These are phyloP conservation scores for Leccinum barrowsii DNA, from an alignment of 768 basidiomycete species.

Conservation along the genomic window DNA sequence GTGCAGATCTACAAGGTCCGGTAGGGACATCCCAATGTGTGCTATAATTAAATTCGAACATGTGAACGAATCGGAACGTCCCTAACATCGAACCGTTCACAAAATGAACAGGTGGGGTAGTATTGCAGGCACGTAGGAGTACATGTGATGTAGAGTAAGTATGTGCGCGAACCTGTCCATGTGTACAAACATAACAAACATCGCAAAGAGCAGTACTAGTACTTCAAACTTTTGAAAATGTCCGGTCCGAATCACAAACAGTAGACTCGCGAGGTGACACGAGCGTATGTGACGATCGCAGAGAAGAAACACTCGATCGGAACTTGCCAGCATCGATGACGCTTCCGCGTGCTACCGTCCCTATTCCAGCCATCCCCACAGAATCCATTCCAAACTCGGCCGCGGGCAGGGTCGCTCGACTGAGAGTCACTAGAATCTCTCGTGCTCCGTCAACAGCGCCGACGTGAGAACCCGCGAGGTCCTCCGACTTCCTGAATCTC, in stretches of 20 bases:
- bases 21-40: slow-evolving; percentile 28
- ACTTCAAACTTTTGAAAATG: neutral
- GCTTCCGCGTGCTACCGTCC: slow-evolving; percentile 39
- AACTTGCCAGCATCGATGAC: slow-evolving; percentile 15
- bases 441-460: slow-evolving; percentile 27
- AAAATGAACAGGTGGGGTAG: neutral
- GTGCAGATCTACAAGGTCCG: slow-evolving; percentile 82
- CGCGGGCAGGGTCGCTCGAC: neutral
- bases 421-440: neutral
- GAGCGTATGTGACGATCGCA: slow-evolving; percentile 5
- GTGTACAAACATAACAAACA: neutral
- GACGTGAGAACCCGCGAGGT: slow-evolving; percentile 13
- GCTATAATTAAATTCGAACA: neutral
- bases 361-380: slow-evolving; percentile 44
- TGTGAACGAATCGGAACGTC: neutral
- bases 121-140: slow-evolving; percentile 10
- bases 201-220: neutral
- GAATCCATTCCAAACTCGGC: slow-evolving; percentile 21
- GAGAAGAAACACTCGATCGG: slow-evolving; percentile 8
- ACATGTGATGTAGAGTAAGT: slow-evolving; percentile 1
- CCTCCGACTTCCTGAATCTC: too few relatives aligned
- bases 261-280: neutral
- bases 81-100: neutral
- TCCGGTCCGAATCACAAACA: slow-evolving; percentile 4
- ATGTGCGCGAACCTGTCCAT: slow-evolving; percentile 3